phyloP scores from a whole-genome alignment of 1,284 basidiomycete species.

The Malassezia psittaci region DNA sequence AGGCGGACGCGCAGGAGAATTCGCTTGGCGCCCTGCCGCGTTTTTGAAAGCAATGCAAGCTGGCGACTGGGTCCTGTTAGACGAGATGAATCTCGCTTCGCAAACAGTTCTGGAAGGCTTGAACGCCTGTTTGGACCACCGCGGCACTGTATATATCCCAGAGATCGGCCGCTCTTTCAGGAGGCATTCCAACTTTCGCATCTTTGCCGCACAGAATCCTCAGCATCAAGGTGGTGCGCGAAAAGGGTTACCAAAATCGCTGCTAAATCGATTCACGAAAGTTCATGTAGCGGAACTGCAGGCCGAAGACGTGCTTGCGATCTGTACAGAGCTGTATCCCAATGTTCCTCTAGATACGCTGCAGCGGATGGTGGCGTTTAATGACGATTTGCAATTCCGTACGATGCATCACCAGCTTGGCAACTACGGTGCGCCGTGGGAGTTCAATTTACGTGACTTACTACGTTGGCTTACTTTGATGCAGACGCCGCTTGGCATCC shows the following conservation, averaged over 20 bases:
- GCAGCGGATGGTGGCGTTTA: constrained; percentile 73
- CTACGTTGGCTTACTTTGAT: constrained; percentile 67
- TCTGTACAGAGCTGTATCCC: constrained; percentile 69
- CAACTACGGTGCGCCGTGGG: constrained; percentile 84
- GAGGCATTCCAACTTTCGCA: constrained; percentile 80
- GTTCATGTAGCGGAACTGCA: constrained; percentile 85
- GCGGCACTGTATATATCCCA: constrained; percentile 87
- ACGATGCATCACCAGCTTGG: constrained; percentile 65
- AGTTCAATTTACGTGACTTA: constrained; percentile 94
- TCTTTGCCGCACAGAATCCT: constrained; percentile 98
- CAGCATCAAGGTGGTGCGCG: constrained; percentile 90
- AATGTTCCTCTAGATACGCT: constrained; percentile 54
- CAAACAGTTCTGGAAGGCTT: constrained; percentile 86
- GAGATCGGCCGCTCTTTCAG: constrained; percentile 82
- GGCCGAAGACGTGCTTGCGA: constrained; percentile 64
- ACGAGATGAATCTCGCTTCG: constrained; percentile 97
- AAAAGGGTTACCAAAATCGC: constrained; percentile 93
- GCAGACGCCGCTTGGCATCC: constrained; percentile 53
- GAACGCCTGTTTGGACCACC: constrained; percentile 91
- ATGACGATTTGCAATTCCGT: constrained; percentile 59
- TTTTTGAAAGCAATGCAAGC: constrained; percentile 75
- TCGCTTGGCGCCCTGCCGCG: constrained; percentile 93
- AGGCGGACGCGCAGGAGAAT: constrained; percentile 79
- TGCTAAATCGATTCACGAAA: constrained; percentile 94
- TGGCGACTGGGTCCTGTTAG: constrained; percentile 79